Conservation (phyloP, 2,329 filamentous ascomycete species). For the Moelleriella libera region DNA sequence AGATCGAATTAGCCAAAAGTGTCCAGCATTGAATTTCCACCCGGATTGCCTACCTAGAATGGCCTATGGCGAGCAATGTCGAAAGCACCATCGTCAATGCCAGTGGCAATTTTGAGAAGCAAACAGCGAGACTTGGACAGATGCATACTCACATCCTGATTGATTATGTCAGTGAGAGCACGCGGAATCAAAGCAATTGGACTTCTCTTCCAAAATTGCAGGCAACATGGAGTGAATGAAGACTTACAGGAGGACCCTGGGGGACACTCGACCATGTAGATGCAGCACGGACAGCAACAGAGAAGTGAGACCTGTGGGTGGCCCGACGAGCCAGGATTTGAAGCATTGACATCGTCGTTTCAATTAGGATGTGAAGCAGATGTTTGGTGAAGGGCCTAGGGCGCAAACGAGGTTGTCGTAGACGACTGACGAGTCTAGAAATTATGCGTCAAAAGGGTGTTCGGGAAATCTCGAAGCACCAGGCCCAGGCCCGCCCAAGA, state of each 20-base stretch:
- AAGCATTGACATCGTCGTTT: conserved; percentile 44
- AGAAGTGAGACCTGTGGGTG: conserved; percentile 24
- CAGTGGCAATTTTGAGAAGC: background rate
- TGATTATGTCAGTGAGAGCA: background rate
- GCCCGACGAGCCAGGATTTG: conserved; percentile 38
- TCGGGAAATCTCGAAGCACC: background rate
- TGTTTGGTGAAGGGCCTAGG: conserved; percentile 3
- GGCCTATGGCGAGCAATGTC: conserved; percentile 32
- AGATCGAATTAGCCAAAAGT: background rate
- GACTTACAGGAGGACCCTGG: conserved; percentile 82
- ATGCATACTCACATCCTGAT: conserved; percentile 8
- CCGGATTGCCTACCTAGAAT: conserved; percentile 49
- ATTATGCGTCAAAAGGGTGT: background rate
- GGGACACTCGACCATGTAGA: conserved; percentile 86
- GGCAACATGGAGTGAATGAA: background rate
- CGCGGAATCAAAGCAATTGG: background rate
- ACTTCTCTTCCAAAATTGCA: background rate
- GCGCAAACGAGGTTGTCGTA: background rate
- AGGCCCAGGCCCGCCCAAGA: background rate
- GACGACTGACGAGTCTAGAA: background rate
- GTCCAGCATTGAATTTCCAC: conserved; percentile 9
- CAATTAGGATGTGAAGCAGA: conserved; percentile 2
- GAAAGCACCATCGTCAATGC: background rate
- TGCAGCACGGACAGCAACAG: conserved; percentile 36
- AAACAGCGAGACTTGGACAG: background rate